Evolutionary conservation across 2,329 filamentous ascomycete genomes (phyloP).

Genomic region (Cladosporium velox): DNA sequence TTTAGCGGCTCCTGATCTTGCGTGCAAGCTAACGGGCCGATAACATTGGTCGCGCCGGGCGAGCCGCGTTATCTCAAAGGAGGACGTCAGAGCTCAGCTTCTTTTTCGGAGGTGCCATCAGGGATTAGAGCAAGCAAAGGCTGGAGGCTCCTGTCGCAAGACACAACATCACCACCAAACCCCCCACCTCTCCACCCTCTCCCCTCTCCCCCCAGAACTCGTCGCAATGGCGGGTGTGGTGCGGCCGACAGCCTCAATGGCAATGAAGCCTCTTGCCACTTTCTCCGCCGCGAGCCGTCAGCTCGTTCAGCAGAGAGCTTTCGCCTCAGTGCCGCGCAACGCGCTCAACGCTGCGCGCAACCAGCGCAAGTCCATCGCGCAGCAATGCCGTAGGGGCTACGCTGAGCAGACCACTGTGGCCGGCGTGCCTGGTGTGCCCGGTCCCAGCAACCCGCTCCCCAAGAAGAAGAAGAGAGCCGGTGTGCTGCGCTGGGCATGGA

Average conservation of each 20-base stretch:
- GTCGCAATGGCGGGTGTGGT: conserved; percentile 21
- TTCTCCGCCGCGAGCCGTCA: conserved; percentile 27
- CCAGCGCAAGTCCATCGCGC: conserved; percentile 21
- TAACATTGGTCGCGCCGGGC: background rate
- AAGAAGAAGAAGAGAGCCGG: conserved; percentile 61
- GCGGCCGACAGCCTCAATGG: conserved; percentile 20
- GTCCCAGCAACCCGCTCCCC: conserved; percentile 23
- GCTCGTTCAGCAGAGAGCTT: conserved; percentile 15
- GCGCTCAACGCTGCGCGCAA: conserved; percentile 18
- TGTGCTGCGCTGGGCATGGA: conserved; percentile 78
- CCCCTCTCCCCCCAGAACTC: conserved; percentile 19
- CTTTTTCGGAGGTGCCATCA: background rate
- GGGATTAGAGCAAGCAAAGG: background rate
- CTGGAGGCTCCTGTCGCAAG: conserved; percentile 10
- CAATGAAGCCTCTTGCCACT: conserved; percentile 19
- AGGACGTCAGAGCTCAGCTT: background rate
- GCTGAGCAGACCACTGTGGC: conserved; percentile 30
- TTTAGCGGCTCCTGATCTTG: background rate
- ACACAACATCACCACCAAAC: conserved; percentile 14
- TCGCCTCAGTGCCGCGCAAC: conserved; percentile 24
- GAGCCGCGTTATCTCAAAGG: background rate
- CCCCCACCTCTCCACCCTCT: conserved; percentile 15
- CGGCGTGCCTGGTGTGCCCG: conserved; percentile 23
- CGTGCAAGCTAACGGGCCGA: background rate
- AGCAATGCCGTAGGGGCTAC: conserved; percentile 32